These are phyloP conservation scores for Aureoboletus auriporus DNA, from an alignment of 768 basidiomycete species.

Conservation along the genomic window DNA sequence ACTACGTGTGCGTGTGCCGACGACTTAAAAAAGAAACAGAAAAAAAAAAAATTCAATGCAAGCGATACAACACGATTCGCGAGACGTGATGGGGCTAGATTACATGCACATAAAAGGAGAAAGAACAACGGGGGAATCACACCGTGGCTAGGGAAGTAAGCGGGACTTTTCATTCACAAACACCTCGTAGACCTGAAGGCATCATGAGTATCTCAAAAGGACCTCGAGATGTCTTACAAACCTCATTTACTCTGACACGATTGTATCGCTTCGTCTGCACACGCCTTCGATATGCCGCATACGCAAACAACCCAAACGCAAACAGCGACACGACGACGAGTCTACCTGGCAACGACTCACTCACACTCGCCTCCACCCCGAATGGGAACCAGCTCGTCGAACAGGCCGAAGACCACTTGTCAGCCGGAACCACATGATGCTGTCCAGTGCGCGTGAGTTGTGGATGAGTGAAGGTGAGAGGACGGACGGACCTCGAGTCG, in stretches of 20 bases:
- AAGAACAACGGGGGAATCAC: too few relatives aligned
- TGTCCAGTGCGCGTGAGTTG: slow-evolving; percentile 11
- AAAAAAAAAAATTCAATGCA: too few relatives aligned
- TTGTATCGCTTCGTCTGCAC: slow-evolving; percentile 7
- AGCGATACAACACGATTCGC: too few relatives aligned
- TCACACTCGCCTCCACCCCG: not conserved
- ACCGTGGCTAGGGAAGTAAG: slow-evolving; percentile 13
- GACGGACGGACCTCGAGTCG: slow-evolving; percentile 58
- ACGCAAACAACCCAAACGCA: slow-evolving; percentile 10
- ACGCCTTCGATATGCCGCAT: slow-evolving; percentile 12
- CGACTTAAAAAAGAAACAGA: too few relatives aligned
- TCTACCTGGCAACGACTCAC: not conserved
- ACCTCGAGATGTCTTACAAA: too few relatives aligned
- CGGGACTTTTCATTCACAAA: slow-evolving; percentile 24
- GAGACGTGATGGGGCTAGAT: too few relatives aligned
- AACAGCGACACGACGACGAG: slow-evolving; percentile 7
- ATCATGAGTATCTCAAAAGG: not conserved
- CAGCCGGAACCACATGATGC: slow-evolving; percentile 35
- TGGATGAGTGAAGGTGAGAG: not conserved
- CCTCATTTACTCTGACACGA: too few relatives aligned
- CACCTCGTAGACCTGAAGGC: not conserved
- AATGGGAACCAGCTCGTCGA: slow-evolving; percentile 29
- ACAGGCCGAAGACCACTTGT: slow-evolving; percentile 39
- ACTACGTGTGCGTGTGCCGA: too few relatives aligned
- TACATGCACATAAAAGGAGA: too few relatives aligned